Base-by-base conservation (phyloP, 2,329 filamentous ascomycete species). In the Aspergillus quadrilineatus region DNA sequence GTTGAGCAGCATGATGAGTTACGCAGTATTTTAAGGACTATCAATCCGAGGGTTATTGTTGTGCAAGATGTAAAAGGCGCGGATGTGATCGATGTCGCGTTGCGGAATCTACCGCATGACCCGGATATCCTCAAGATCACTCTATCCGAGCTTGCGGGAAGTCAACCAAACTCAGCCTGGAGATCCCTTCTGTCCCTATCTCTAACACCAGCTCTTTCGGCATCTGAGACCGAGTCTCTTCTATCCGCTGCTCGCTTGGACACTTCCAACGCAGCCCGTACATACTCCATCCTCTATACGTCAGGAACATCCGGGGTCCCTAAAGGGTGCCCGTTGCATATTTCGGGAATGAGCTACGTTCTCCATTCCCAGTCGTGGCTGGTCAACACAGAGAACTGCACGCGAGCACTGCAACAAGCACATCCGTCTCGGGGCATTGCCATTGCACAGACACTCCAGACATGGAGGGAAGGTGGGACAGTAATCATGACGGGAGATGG, bases 291-390 rank as follows among this genome's bases (percentile, higher is more conserved):
- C 26, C 36, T 51, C n/a, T 51, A 43, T 14, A 51, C 49, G 14
- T 51, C 49, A 6, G 49, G 49, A 7, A 51, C 49, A 14, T 51
- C 49, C 1, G 37, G 49, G 10, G 14, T n/a, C 3, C 49, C 49
- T 14, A 51, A 51, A 6, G 49, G 36, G 10, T 51, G 49, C 34
- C 49, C 49, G 5, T 37, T 42, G 15, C 36, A 22, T 9, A 36
- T 51, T 22, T 30, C 36, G 6, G 49, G 49, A 5, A 51, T 51
- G n/a, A 15, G 17, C 3, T 37, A 51, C 28, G 37, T 43, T 6
- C 49, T 51, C 12, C 37, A 51, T 4, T 51, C 49, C 6, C 49
- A 51, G 22, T 51, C 49, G 10, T 51, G 49, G 49, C 49, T 51
- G 3, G n/a, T 51, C n/a, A 43, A 28, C 14, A 6, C 36, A 10